Conservation (phyloP, 768 basidiomycete genomes). For the Lactarius evosmus region DNA sequence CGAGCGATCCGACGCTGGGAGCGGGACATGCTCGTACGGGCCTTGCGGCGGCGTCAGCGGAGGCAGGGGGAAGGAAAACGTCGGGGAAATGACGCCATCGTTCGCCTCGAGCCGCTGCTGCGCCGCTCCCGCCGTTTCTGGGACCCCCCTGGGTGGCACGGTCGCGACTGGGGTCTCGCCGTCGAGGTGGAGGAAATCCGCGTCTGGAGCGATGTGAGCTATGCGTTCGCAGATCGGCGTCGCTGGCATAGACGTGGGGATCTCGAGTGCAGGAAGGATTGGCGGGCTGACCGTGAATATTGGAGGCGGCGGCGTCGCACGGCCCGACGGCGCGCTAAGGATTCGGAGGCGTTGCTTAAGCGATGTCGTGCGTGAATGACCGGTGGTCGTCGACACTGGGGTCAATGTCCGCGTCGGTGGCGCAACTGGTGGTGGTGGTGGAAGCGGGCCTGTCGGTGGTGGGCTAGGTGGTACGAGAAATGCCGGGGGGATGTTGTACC, state of each 20-base stretch:
- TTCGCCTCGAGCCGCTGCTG: too few relatives aligned
- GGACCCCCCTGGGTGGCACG: not conserved
- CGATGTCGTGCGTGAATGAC: slow-evolving; percentile 24
- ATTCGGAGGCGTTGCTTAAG: slow-evolving; percentile 65
- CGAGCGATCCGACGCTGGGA: slow-evolving; percentile 26
- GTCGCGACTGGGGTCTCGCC: slow-evolving; percentile 21
- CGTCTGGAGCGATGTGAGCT: slow-evolving; percentile 47
- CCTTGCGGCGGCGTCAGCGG: slow-evolving; percentile 28
- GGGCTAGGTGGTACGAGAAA: slow-evolving; percentile 38
- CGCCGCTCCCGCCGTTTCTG: not conserved
- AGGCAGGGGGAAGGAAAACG: slow-evolving; percentile 21
- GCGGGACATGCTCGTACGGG: slow-evolving; percentile 34
- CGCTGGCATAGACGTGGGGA: slow-evolving; percentile 33
- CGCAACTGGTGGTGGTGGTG: slow-evolving; percentile 32
- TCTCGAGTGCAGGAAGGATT: slow-evolving; percentile 28
- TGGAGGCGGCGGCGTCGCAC: slow-evolving; percentile 33
- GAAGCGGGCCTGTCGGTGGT: slow-evolving; percentile 46
- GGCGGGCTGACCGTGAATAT: slow-evolving; percentile 27
- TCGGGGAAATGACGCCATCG: not conserved
- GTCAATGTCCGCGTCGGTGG: slow-evolving; percentile 29
- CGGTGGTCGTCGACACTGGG: slow-evolving; percentile 23
- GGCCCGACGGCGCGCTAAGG: slow-evolving; percentile 46
- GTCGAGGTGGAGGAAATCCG: slow-evolving; percentile 54
- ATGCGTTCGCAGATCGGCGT: slow-evolving; percentile 71
- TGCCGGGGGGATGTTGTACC: slow-evolving; percentile 45